Evolutionary conservation across 805 yeast genomes (phyloP).

Genomic region (Blastobotrys muscicola): DNA sequence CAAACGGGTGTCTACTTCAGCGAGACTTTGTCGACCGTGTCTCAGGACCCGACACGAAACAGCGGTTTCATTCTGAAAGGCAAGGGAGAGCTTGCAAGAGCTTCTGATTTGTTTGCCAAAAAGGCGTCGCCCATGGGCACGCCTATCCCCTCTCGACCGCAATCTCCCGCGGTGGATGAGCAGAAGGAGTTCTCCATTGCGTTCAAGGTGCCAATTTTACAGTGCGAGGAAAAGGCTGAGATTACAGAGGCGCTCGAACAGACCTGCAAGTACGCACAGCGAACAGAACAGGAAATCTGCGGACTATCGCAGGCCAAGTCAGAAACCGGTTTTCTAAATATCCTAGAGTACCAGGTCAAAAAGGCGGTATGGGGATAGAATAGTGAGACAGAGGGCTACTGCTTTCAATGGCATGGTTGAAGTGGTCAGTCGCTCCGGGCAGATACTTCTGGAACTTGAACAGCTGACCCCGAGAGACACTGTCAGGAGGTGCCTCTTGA

Average conservation of each 20-base stretch:
- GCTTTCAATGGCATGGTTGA: neutral
- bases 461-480: too few species aligned
- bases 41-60: slow-evolving; percentile 15
- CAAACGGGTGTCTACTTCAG: slow-evolving; percentile 20
- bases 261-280: slow-evolving; percentile 14
- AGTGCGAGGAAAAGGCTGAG: slow-evolving; percentile 1
- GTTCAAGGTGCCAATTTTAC: slow-evolving; percentile 9
- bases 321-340: slow-evolving; percentile 27
- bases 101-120: neutral
- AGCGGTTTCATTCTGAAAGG: slow-evolving; percentile 17
- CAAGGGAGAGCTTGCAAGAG: slow-evolving; percentile 3
- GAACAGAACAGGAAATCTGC: slow-evolving; percentile 28
- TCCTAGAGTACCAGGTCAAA: slow-evolving; percentile 30
- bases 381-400: neutral
- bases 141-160: neutral
- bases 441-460: too few species aligned
- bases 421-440: too few species aligned
- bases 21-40: slow-evolving; percentile 12
- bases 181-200: slow-evolving; percentile 5
- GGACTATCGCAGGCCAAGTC: slow-evolving; percentile 30
- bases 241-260: slow-evolving; percentile 3
- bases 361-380: slow-evolving; percentile 32
- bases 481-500: too few species aligned
- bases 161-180: neutral
- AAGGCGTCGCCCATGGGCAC: neutral